Conservation (phyloP, 345 rosid species). For the Eucalyptus brandiana region DNA sequence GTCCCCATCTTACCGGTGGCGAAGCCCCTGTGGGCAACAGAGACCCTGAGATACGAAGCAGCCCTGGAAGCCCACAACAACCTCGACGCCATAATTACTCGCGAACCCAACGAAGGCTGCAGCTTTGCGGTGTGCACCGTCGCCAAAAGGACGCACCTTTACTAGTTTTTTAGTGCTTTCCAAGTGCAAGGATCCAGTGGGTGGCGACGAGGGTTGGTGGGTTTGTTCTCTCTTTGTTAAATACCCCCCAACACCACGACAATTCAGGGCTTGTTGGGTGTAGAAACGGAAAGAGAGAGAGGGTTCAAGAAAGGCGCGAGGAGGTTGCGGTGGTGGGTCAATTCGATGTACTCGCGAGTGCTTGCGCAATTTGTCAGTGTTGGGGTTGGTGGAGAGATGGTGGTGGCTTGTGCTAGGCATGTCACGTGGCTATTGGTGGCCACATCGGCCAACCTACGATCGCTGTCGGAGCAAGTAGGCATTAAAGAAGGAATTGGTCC, state of each 20-base stretch:
- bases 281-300: background rate
- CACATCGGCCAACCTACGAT: background rate
- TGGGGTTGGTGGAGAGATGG: background rate
- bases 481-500: background rate
- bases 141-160: background rate
- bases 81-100: slow-evolving; percentile 47
- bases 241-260: background rate
- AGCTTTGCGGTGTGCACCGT: background rate
- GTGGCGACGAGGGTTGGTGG: background rate
- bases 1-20: slow-evolving; percentile 40
- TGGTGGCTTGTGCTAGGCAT: background rate
- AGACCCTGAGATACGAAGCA: slow-evolving; percentile 84
- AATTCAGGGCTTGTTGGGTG: background rate
- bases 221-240: background rate
- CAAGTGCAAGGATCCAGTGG: background rate
- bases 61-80: slow-evolving; percentile 88
- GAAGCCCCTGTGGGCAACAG: slow-evolving; percentile 53
- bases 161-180: background rate
- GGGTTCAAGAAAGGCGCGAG: background rate
- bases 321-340: background rate
- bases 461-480: background rate
- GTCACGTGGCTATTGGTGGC: background rate
- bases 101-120: background rate
- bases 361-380: background rate
- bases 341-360: rapidly evolving